Percentiles rank a stretch among this genome's conserved stretches.
Evolutionary conservation across 805 yeast species (phyloP).

Genomic region (Phaffomyces antillensis): DNA sequence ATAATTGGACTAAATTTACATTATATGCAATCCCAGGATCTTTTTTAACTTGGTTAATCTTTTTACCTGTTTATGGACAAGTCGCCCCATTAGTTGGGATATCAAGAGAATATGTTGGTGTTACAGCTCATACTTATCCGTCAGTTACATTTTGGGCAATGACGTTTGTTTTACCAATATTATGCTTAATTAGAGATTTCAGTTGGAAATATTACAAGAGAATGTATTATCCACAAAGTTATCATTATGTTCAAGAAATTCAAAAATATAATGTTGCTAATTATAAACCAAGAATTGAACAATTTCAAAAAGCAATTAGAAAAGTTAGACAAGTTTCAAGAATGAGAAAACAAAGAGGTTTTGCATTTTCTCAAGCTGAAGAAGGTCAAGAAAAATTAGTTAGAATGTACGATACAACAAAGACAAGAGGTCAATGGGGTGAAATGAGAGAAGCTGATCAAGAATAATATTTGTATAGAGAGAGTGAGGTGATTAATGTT

Average conservation of each 20-base stretch:
- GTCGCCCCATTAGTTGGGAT: slow-evolving; percentile 80
- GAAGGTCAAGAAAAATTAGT: slow-evolving; percentile 90
- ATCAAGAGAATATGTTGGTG: slow-evolving; percentile 80
- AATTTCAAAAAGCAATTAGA: slow-evolving; percentile 93
- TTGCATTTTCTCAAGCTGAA: slow-evolving; percentile 94
- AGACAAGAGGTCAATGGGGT: slow-evolving; percentile 70
- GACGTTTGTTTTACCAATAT: slow-evolving; percentile 61
- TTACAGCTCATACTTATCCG: slow-evolving; percentile 67
- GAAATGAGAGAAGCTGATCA: slow-evolving; percentile 40
- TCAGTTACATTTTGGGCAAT: slow-evolving; percentile 80
- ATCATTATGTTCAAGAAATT: slow-evolving; percentile 93
- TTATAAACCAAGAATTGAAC: slow-evolving; percentile 92
- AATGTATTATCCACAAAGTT: slow-evolving; percentile 84
- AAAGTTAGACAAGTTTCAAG: slow-evolving; percentile 97
- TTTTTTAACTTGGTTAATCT: slow-evolving; percentile 69
- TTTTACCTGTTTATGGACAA: slow-evolving; percentile 81
- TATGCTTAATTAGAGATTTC: slow-evolving; percentile 82
- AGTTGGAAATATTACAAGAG: slow-evolving; percentile 93
- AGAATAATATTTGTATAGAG: slow-evolving; percentile 2
- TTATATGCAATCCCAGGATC: slow-evolving; percentile 94
- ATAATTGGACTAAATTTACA: slow-evolving; percentile 93
- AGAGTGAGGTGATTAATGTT: too few relatives aligned
- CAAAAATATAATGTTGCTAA: slow-evolving; percentile 93
- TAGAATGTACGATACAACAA: slow-evolving; percentile 92
- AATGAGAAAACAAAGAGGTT: slow-evolving; percentile 97